Evolutionary conservation across 306 rosid species (phyloP).

Genomic region (Arachis hypogaea): DNA sequence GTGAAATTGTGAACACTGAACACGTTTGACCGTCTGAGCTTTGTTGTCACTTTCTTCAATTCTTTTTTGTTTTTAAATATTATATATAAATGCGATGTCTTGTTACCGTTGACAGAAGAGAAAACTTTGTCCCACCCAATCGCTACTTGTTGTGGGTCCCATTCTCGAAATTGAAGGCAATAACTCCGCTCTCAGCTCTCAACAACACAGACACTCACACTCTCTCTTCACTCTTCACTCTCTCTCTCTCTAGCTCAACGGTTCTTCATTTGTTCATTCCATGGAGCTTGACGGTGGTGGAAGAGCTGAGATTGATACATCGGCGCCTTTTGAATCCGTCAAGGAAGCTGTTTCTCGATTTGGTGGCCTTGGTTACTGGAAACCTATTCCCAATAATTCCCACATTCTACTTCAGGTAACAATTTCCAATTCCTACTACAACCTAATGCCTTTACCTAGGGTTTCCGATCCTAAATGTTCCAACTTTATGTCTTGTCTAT

Average conservation of each 20-base stretch:
- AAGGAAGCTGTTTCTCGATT: conserved; percentile 80
- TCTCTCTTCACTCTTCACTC: background rate
- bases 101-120: too few relatives aligned
- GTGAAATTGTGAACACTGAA: too few relatives aligned
- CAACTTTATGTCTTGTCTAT: background rate
- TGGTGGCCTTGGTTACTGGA: conserved; percentile 86
- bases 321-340: conserved; percentile 91
- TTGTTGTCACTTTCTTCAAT: too few relatives aligned
- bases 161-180: conserved; percentile 47
- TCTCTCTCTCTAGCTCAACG: background rate
- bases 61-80: too few relatives aligned
- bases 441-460: too few relatives aligned
- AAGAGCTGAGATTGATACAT: conserved; percentile 83
- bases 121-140: too few relatives aligned
- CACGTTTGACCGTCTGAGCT: too few relatives aligned
- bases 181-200: conserved; percentile 27
- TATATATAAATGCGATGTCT: too few relatives aligned
- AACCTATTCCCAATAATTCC: conserved; percentile 47
- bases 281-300: background rate
- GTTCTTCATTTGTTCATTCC: background rate
- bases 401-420: conserved; percentile 54
- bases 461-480: background rate
- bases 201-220: background rate
- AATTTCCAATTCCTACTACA: too few relatives aligned
- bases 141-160: background rate